Percentiles rank a stretch among this genome's conserved stretches.
phyloP scores from a whole-genome alignment of 2,329 filamentous ascomycete species.

The Epichloe typhina region DNA sequence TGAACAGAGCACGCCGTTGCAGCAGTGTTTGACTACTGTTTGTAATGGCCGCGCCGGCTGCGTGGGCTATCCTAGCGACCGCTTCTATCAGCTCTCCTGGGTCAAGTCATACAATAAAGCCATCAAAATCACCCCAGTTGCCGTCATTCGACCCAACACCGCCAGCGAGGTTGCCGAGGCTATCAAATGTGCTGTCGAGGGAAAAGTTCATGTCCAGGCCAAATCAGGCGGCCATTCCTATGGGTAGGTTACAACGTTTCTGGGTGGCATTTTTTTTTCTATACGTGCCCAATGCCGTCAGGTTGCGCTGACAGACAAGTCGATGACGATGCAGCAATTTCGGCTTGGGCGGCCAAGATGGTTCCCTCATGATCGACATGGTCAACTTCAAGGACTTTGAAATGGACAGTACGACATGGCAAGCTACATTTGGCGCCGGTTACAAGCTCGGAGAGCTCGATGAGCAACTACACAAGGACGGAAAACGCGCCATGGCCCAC shows the following conservation, averaged over 20 bases:
- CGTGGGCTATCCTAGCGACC: slow-evolving; percentile 30
- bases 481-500: slow-evolving; percentile 44
- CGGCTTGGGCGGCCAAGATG: slow-evolving; percentile 36
- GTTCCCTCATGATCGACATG: slow-evolving; percentile 41
- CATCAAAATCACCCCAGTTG: slow-evolving; percentile 34
- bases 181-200: slow-evolving; percentile 40
- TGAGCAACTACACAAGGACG: slow-evolving; percentile 33
- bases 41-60: slow-evolving; percentile 32
- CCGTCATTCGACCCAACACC: slow-evolving; percentile 41
- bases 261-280: too few species aligned
- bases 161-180: slow-evolving; percentile 41
- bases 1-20: slow-evolving; percentile 25
- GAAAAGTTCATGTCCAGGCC: slow-evolving; percentile 42
- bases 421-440: slow-evolving; percentile 42
- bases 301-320: too few species aligned
- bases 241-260: slow-evolving; percentile 25
- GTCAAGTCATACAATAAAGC: slow-evolving; percentile 41
- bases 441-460: slow-evolving; percentile 39
- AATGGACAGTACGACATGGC: slow-evolving; percentile 38
- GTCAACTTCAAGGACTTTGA: slow-evolving; percentile 37
- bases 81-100: slow-evolving; percentile 34
- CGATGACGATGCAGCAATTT: slow-evolving; percentile 18
- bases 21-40: slow-evolving; percentile 32
- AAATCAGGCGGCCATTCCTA: slow-evolving; percentile 54
- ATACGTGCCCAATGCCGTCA: too few species aligned